Evolutionary conservation across 768 basidiomycete species (phyloP).

Genomic region (Lepiota venenata): DNA sequence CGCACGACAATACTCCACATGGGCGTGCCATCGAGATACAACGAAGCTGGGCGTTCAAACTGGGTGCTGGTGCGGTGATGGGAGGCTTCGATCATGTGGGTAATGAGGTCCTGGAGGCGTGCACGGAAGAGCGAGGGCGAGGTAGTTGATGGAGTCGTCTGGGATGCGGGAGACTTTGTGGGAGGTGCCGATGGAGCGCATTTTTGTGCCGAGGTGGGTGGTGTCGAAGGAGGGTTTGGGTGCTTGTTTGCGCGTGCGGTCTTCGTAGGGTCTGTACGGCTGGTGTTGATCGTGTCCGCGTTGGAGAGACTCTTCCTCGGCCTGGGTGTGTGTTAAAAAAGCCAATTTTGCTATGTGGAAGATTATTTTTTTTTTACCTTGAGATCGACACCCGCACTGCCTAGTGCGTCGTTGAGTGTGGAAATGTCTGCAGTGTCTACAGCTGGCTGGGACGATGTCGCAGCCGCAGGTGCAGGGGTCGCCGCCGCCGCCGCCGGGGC

Average conservation of each 20-base stretch:
- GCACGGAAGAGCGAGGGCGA: constrained; percentile 77
- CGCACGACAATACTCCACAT: constrained; percentile 83
- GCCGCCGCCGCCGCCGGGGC: constrained; percentile 20
- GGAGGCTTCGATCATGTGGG: constrained; percentile 63
- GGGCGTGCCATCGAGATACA: constrained; percentile 47
- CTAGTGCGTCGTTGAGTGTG: constrained; percentile 79
- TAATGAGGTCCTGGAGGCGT: constrained; percentile 67
- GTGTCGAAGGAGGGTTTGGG: constrained; percentile 67
- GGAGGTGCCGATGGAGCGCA: constrained; percentile 62
- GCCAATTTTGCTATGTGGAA: no score
- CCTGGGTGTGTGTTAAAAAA: no score
- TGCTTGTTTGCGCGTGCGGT: constrained; percentile 78
- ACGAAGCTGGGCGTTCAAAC: constrained; percentile 62
- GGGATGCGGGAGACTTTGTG: constrained; percentile 68
- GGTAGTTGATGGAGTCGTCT: constrained; percentile 72
- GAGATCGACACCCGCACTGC: constrained; percentile 86
- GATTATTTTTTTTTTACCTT: no score
- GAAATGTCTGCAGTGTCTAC: constrained; percentile 72
- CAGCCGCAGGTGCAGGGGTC: constrained; percentile 11
- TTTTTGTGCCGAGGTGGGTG: constrained; percentile 57
- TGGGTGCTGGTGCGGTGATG: constrained; percentile 69
- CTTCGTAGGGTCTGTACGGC: constrained; percentile 65
- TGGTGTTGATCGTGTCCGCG: constrained; percentile 60
- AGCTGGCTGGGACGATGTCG: constrained; percentile 21
- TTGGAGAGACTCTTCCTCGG: constrained; percentile 82